These are phyloP conservation scores for Diversispora epigaea DNA, from an alignment of 192 early-diverging fungal genomes.

Conservation along the genomic window DNA sequence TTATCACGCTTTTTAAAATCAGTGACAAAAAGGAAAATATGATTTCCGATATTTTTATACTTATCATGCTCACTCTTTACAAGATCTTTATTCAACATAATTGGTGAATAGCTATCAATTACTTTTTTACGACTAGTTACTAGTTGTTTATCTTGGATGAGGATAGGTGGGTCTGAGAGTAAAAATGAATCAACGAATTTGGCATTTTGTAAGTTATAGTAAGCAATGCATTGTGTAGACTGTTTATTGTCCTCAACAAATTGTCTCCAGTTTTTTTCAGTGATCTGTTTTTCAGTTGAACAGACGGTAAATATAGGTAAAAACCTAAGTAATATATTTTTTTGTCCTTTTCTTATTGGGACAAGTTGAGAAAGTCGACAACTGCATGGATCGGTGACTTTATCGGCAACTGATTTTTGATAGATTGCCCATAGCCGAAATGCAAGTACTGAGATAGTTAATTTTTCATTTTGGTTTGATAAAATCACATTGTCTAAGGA, in stretches of 20 bases:
- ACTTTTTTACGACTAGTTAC: not conserved
- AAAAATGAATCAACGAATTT: not conserved
- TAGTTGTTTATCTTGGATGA: not conserved
- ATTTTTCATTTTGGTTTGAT: conserved; percentile 8
- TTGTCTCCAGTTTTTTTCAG: not conserved
- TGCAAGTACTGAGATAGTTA: conserved; percentile 2
- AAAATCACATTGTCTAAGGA: not conserved
- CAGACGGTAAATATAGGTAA: conserved; percentile 8
- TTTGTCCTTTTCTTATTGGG: not conserved
- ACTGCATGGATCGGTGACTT: not conserved
- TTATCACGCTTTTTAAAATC: not conserved
- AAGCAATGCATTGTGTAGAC: not conserved
- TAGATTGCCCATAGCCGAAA: conserved; percentile 14
- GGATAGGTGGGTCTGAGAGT: not conserved
- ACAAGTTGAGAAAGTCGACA: not conserved
- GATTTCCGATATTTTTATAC: not conserved
- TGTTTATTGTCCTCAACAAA: not conserved
- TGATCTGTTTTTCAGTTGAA: conserved; percentile 8
- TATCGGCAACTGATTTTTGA: not conserved
- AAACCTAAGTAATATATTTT: not conserved
- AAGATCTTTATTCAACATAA: not conserved
- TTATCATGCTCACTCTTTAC: conserved; percentile 16
- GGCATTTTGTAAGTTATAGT: not conserved
- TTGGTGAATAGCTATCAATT: not conserved
- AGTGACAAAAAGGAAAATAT: conserved; percentile 4